Evolutionary conservation across 129 eudicot species (phyloP), one percentile per base, ranked within the genome.

Genomic region (Ambrosia trifida): DNA sequence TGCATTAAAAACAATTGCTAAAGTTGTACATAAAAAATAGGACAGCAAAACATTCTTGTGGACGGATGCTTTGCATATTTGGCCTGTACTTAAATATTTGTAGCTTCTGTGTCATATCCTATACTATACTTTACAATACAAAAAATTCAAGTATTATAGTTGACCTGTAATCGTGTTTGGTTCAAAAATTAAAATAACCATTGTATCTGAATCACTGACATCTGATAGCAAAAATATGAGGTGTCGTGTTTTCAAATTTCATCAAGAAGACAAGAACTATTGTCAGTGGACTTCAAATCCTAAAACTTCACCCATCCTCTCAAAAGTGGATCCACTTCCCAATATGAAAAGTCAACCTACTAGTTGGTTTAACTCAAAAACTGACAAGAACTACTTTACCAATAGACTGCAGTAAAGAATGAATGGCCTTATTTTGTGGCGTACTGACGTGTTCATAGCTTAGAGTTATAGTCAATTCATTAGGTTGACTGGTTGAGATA

Each of bases 401-500:
- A n/a, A 35, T 16, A 30, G 14, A 31, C n/a, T 49, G 61, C 31
- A 49, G 16, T 9, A 11, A 35, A 47, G 28, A 19, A 18, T 10
- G 10, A 38, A 38, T 38, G 10, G 2, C 40, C 35, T 8, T 19
- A 33, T 33, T 69, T 69, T 33, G 63, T 31, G 11, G 63, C 47
- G 33, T 24, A 24, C 28, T 1, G 28, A 24, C 28, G 1, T 51
- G 17, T 51, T 32, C 17, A 18, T 33, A 18, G 19, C 46, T 30
- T 41, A 18, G 18, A 8, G 73, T 69, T 9, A 51, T 51, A 6
- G 5, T 68, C 12, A 10, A 52, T 51, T 56, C 20, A 68, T 54
- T 9, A 47, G 30, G 45, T 68, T 68, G 38, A 68, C 4, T 30
- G 30, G 45, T 68, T 68, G 38, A 68, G 30, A 47, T 11, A 17